Evolutionary conservation across 2,329 filamentous ascomycete species (phyloP), one percentile per base, ranked within the genome.

Genomic region (Dryadomyces quercus-mongolicae): DNA sequence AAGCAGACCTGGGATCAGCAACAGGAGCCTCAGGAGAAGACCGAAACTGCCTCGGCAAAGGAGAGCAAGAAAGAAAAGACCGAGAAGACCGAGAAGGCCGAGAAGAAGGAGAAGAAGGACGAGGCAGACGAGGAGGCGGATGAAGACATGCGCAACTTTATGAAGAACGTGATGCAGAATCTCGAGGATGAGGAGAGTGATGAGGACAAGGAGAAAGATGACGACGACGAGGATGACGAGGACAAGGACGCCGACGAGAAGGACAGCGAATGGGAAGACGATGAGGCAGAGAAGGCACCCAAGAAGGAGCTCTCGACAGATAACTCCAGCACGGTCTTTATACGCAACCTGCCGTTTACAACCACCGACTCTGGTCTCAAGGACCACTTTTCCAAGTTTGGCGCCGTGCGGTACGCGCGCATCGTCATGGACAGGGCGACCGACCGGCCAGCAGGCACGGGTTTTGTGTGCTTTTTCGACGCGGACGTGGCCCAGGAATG

Each of bases 291-390:
- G 43, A 44, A 58, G 12, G 64, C 68, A 7, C 25, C 47, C 62
- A 65, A 70, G 44, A 63, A 68, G 61, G 61, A n/a, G 56, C 67
- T 56, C 62, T 65, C 57, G 63, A 69, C 74, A 16, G 81, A 86
- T 66, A 88, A 88, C 62, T 81, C 81, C 2, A 81, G 81, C 40
- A 96, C 91, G 0, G 70, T 97, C 15, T 98, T 98, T 70, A 79
- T 98, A 62, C 88, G 93, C 60, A 98, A 98, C 65, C 74, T 98
- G 13, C 92, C 94, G 0, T 98, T 95, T 68, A 90, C 86, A 2
- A 84, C 83, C 46, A 86, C 86, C 18, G 91, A 98, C 62, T 85
- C 90, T 52, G 77, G 82, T 50, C 79, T 98, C 47, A 86, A 91
- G 65, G 77, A 84, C 51, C 92, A 96, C 66, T 98, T 98, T 64